Percentiles rank a stretch among this genome's conserved stretches.
Conservation (phyloP, 139 green algal species). For the Zygnema circumcarinatum region DNA sequence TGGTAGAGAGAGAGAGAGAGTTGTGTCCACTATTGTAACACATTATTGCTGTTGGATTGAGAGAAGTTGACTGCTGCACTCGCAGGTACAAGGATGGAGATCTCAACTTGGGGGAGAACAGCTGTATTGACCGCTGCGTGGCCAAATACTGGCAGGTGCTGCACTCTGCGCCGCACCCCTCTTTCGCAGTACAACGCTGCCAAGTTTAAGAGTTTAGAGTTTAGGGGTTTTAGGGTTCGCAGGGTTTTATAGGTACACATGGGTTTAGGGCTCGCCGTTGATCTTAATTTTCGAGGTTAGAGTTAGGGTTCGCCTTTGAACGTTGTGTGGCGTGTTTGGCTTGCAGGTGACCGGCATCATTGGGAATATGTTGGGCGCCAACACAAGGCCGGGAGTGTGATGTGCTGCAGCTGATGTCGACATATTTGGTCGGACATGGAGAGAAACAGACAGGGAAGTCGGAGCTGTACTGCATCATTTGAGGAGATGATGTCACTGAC, state of each 20-base stretch:
- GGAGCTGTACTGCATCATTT: too few species aligned
- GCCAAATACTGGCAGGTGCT: conserved; percentile 97
- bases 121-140: conserved; percentile 91
- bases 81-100: conserved; percentile 92
- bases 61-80: too few species aligned
- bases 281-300: conserved; percentile 17
- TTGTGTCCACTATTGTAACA: too few species aligned
- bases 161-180: neutral
- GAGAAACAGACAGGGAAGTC: too few species aligned
- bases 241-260: too few species aligned
- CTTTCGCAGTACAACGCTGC: neutral
- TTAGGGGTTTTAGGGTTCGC: neutral
- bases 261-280: conserved; percentile 11
- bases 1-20: too few species aligned
- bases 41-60: too few species aligned
- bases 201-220: neutral
- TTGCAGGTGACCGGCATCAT: conserved; percentile 53
- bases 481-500: too few species aligned
- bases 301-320: too few species aligned
- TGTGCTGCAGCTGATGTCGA: too few species aligned
- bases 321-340: neutral
- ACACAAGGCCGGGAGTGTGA: neutral
- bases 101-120: conserved; percentile 93
- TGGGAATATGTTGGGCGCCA: conserved; percentile 45
- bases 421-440: too few species aligned